phyloP scores from a whole-genome alignment of 139 green algal species.

The Haematococcus lacustris region DNA sequence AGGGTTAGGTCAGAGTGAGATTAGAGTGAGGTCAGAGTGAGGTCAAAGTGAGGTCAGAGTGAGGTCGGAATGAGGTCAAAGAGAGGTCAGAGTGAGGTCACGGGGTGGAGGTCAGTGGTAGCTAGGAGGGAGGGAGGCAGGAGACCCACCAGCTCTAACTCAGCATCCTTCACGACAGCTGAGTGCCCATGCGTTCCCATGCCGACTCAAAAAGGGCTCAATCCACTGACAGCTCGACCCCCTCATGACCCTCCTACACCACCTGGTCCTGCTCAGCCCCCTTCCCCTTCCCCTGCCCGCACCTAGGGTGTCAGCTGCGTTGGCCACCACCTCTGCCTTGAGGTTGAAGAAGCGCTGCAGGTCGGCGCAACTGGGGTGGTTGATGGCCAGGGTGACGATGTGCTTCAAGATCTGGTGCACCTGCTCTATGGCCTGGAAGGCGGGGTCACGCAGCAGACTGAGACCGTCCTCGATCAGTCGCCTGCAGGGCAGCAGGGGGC shows the following conservation, averaged over 20 bases:
- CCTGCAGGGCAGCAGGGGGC: constrained; percentile 29
- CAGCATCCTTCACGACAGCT: no score
- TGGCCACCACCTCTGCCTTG: constrained; percentile 68
- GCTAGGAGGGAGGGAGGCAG: no score
- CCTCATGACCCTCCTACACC: neutral
- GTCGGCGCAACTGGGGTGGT: constrained; percentile 47
- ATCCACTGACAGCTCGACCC: neutral
- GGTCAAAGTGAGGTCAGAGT: no score
- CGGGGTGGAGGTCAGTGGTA: no score
- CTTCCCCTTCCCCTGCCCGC: constrained; percentile 3
- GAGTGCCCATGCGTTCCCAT: no score
- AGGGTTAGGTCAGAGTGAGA: neutral
- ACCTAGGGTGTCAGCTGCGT: constrained; percentile 61
- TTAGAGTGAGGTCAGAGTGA: no score
- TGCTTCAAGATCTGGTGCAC: constrained; percentile 74
- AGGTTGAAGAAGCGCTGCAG: constrained; percentile 75
- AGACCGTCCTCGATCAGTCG: constrained; percentile 76
- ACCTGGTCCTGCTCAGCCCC: neutral
- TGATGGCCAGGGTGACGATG: constrained; percentile 71
- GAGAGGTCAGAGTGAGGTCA: no score
- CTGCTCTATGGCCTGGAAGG: constrained; percentile 57
- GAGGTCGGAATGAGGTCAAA: no score
- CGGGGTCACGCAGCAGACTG: constrained; percentile 48
- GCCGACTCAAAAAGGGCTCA: neutral
- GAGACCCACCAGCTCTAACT: no score